phyloP scores from a whole-genome alignment of 2,329 filamentous ascomycete genomes.

The Arthrobotrys musiformis region DNA sequence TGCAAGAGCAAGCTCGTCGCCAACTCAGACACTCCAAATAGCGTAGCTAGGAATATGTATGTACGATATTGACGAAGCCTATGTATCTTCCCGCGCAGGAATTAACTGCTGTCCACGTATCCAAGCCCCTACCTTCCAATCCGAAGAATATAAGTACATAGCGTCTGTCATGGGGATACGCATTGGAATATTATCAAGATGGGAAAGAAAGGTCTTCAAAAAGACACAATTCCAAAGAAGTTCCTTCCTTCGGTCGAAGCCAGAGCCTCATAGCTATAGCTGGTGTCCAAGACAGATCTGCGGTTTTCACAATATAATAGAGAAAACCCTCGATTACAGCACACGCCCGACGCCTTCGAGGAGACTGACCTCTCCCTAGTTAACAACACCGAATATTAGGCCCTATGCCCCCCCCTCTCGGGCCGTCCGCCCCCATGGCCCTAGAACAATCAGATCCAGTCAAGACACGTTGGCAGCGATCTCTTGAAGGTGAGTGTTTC shows the following conservation, averaged over 20 bases:
- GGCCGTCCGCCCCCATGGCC: background rate
- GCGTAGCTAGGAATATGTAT: constrained; percentile 25
- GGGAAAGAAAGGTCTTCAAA: background rate
- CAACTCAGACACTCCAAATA: constrained; percentile 52
- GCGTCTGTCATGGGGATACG: background rate
- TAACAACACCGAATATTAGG: background rate
- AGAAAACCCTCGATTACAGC: background rate
- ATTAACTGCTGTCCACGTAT: constrained; percentile 54
- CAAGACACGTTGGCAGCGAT: constrained; percentile 38
- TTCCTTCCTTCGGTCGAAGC: background rate
- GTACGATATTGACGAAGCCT: constrained; percentile 18
- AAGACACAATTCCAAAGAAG: background rate
- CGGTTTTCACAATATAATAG: background rate
- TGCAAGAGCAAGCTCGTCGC: constrained; percentile 39
- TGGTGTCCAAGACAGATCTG: background rate
- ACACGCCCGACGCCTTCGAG: background rate
- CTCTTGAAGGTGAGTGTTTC: constrained; percentile 43
- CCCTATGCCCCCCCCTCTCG: background rate
- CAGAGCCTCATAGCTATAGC: constrained; percentile 3
- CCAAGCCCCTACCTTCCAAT: constrained; percentile 25
- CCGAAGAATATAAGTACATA: constrained; percentile 16
- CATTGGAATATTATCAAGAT: background rate
- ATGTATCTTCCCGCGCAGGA: constrained; percentile 47
- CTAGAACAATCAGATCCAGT: constrained; percentile 7
- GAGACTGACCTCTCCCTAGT: background rate